These are phyloP conservation scores for Dioscorea alata DNA, from an alignment of 106 monocot species.

Conservation along the genomic window DNA sequence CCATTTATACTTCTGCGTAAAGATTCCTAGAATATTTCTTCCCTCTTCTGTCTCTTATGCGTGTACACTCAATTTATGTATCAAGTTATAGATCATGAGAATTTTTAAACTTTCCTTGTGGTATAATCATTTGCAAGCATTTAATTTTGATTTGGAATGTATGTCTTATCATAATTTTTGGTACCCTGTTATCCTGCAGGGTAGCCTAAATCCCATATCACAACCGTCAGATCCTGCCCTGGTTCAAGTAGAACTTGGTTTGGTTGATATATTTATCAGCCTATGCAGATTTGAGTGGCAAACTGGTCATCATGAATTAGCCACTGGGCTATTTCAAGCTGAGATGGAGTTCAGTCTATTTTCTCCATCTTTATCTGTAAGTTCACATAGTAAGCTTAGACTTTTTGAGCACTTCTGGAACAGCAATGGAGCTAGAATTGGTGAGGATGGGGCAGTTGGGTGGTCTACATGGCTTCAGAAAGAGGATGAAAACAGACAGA, in stretches of 20 bases:
- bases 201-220: constrained; percentile 4
- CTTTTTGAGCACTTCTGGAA: constrained; percentile 98
- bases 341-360: constrained; percentile 87
- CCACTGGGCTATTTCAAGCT: constrained; percentile 87
- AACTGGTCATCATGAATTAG: constrained; percentile 78
- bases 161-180: constrained; percentile 3
- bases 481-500: constrained; percentile 55
- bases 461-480: constrained; percentile 80
- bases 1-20: too few species aligned
- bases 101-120: not conserved
- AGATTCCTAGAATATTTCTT: too few species aligned
- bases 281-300: constrained; percentile 97
- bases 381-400: constrained; percentile 62
- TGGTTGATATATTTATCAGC: constrained; percentile 83
- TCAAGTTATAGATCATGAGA: too few species aligned
- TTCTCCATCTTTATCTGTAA: constrained; percentile 69
- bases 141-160: not conserved
- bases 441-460: constrained; percentile 78
- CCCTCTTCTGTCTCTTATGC: too few species aligned
- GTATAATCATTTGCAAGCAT: not conserved
- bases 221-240: constrained; percentile 32
- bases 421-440: constrained; percentile 64
- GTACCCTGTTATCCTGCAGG: constrained; percentile 26
- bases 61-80: too few species aligned
- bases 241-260: constrained; percentile 58